Percentiles rank a stretch among this genome's conserved stretches.
phyloP scores from a whole-genome alignment of 345 rosid species.

The Gossypium mustelinum region DNA sequence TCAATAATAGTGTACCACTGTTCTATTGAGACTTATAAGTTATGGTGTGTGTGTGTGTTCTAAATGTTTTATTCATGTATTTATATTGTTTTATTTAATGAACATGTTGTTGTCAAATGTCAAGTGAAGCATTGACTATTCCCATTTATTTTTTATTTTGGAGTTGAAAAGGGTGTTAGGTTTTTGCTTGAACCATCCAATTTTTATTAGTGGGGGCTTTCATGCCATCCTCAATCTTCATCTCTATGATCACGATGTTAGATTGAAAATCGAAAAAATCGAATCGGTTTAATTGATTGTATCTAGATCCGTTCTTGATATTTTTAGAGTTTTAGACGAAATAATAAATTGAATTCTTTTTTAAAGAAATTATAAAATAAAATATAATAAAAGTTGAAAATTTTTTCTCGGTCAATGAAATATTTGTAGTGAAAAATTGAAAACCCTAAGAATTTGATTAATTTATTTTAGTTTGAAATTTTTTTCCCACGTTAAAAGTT shows the following conservation, averaged over 20 bases:
- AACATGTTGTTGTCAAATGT: not conserved
- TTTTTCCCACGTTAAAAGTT: accelerated
- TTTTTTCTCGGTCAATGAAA: accelerated
- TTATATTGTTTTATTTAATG: constrained; percentile 11
- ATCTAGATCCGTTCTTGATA: accelerated
- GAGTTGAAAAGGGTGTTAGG: not conserved
- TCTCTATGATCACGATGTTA: constrained; percentile 3
- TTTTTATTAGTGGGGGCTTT: constrained; percentile 27
- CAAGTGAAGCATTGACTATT: constrained; percentile 12
- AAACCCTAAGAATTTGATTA: accelerated
- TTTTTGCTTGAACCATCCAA: not conserved
- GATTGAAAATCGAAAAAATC: too few species aligned
- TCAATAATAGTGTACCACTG: too few species aligned
- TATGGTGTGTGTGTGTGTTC: not conserved
- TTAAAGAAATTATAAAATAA: too few species aligned
- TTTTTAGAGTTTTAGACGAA: accelerated
- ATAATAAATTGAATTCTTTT: too few species aligned
- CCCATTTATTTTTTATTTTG: constrained; percentile 10
- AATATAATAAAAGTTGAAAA: too few species aligned
- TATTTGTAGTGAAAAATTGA: too few species aligned
- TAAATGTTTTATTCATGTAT: not conserved
- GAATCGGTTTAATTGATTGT: too few species aligned
- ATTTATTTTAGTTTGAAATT: too few species aligned
- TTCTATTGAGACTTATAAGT: not conserved
- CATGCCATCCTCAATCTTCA: not conserved